Base-by-base conservation (phyloP, 768 basidiomycete genomes). In the Clavulina sp. region DNA sequence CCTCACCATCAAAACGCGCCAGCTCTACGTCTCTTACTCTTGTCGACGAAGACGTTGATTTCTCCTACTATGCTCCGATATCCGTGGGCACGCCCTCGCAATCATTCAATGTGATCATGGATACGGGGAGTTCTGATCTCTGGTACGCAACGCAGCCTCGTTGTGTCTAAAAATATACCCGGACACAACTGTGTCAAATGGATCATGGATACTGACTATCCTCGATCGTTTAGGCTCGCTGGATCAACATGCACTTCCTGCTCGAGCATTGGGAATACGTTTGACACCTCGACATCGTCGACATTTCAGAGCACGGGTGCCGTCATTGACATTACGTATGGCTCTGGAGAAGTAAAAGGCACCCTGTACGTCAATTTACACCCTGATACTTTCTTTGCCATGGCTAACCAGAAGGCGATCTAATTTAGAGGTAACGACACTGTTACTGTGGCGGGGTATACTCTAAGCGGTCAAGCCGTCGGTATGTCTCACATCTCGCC, bases 91-190 rank as follows among this genome's bases (percentile, higher is more conserved):
- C 86, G 0, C 92, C 92, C 3, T 72, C 85, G 0, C 72, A 74
- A 24, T 70, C 82, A 4, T 92, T 79, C 66, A 72, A 87, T 58
- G 78, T 95, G 56, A 84, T 91, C 31, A 72, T 96, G 21, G 93
- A 96, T 65, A 93, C 93, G 0, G 89, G 89, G 89, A 6, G 87
- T 48, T n/a, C n/a, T n/a, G n/a, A n/a, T 6, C 88, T 83, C 2
- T 69, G 7, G 28, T 4, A 24, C n/a, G 9, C 41, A 41, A 24
- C 43, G 6, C 54, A 43, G 9, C n/a, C 13, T 41, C 19, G 19
- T 47, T 5, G n/a, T 34, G n/a, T n/a, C n/a, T n/a, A n/a, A n/a
- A n/a, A n/a, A 16, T 48, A 4, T 18, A 38, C 43, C 26, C 13
- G 26, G 13, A 26, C 9, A 24, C 13, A 9, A 9, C 13, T 34